Evolutionary conservation across 2,329 filamentous ascomycete species (phyloP), one percentile per base, ranked within the genome.

Genomic region (Pseudopyricularia javanii): DNA sequence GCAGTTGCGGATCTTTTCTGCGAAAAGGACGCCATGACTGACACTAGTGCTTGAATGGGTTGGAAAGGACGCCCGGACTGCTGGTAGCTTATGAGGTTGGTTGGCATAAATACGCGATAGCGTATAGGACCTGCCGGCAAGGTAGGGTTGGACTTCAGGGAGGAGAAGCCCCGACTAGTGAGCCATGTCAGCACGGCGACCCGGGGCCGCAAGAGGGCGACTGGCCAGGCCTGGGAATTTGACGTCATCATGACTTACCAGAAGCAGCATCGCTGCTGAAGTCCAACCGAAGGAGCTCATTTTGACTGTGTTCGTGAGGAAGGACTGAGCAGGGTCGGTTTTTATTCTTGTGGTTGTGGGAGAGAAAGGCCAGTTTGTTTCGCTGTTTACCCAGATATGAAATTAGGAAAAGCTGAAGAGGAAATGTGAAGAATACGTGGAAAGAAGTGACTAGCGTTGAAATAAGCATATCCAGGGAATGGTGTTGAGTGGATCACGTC

Each of bases 1-100:
- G 28, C 70, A 72, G 53, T 61, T 70, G 17, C 68, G 63, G 33
- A 71, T 57, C n/a, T 56, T 58, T 49, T 70, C 63, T 5, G 59
- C 49, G 51, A 72, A 72, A 48, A 64, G 67, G 59, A 72, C 14
- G 20, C 28, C 17, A 11, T 43, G 37, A 22, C 17, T 7, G 37
- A n/a, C 14, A 11, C 37, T 20, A 20, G n/a, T 11, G n/a, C 8
- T 9, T 9, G 8, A 3, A 11, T 7, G 3, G 37, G 37, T 22
- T 3, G 37, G n/a, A 43, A 43, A 43, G 37, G 37, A 43, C 17
- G 37, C 37, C 8, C 22, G 9, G 7, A 20, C 37, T 2, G 17
- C 8, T 11, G 37, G 37, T 11, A 43, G 37, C 37, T 43, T 43
- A 20, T 43, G 37, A n/a, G 37, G 37, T 20, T 20, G 9, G 37